Evolutionary conservation across 768 basidiomycete species (phyloP), one percentile per base, ranked within the genome.

Genomic region (Gymnopilus junonius): DNA sequence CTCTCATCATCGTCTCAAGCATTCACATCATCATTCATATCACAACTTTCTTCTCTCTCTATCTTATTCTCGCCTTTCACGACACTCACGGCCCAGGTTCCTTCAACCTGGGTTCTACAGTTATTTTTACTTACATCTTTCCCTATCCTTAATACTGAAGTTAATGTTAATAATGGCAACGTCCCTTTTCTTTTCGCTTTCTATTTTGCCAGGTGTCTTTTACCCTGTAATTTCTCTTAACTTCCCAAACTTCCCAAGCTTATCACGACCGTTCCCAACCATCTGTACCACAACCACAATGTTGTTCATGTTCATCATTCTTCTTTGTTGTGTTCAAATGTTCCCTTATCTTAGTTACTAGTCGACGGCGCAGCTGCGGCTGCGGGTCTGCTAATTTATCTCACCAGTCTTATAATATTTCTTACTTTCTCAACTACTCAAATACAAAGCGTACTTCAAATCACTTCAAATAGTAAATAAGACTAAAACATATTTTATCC

Each of bases 241-340:
- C n/a, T n/a, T 34, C 23, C 35, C 4, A 27, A 11, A 11, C 23
- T 48, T 59, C 34, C 32, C 58, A 37, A 59, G 45, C 34, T 46
- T 6, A 35, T 59, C 58, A 45, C 45, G 25, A 59, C 34, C 12
- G n/a, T 34, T 45, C 17, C 45, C 34, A 35, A 10, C 48, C 55
- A 57, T 57, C 48, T 63, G 62, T 63, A 63, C 62, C 48, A 63
- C 55, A 35, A 57, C 42, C 42, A n/a, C n/a, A n/a, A n/a, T n/a
- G n/a, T n/a, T n/a, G n/a, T 43, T 43, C 56, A 32, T 25, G 39
- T 54, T 43, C 25, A 37, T 53, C 39, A 39, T 53, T 27, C 29
- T 29, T 53, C 37, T 35, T 25, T 51, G 34, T 21, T 29, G 17
- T 35, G 25, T 23, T 51, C 25, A 25, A 35, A 51, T 8, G 10